Base-by-base conservation (phyloP, 768 basidiomycete species). In the Coprinopsis marcescibilis region DNA sequence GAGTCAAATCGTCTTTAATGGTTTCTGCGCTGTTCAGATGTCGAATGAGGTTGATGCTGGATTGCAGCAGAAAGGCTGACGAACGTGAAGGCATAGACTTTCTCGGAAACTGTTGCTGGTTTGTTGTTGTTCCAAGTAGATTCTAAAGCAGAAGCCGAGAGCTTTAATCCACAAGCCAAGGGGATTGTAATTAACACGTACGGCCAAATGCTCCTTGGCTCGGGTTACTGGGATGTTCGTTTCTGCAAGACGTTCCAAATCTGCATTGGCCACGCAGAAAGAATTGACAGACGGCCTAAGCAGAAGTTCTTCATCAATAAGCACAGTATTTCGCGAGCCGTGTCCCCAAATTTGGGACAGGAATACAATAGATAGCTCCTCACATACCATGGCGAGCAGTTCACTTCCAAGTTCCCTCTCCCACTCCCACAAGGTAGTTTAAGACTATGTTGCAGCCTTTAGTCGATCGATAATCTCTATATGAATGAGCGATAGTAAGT, bases 181-280 rank as follows among this genome's bases (percentile, higher is more conserved):
- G 17, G 25, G 17, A 11, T 35, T 4, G 11, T 23, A 3, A n/a
- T 17, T 53, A 49, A 40, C 27, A 74, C 78, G 53, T 51, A 83
- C 81, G 75, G 38, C 75, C 73, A 61, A 81, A 82, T 6, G 60
- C 66, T 17, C 58, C 55, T 48, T 61, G 59, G 46, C 60, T 60
- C 25, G 52, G 56, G 45, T 70, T 60, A 29, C 58, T 60, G 35
- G 75, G 80, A 59, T 87, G 85, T 52, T 85, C 81, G 54, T 84
- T 79, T 53, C 76, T 72, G 60, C 86, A 89, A 27, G 62, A 65
- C 41, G 70, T 64, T 2, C 86, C 86, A 54, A 81, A 89, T 55
- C 68, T 77, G 65, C 86, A 88, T 27, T 65, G 55, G 5, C 85
- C 86, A 13, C 77, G 74, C 34, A 82, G 57, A 57, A 72, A 86